Percentiles rank a stretch among this genome's conserved stretches.
Conservation (phyloP, 768 basidiomycete genomes). For the Myochromella boudieri region DNA sequence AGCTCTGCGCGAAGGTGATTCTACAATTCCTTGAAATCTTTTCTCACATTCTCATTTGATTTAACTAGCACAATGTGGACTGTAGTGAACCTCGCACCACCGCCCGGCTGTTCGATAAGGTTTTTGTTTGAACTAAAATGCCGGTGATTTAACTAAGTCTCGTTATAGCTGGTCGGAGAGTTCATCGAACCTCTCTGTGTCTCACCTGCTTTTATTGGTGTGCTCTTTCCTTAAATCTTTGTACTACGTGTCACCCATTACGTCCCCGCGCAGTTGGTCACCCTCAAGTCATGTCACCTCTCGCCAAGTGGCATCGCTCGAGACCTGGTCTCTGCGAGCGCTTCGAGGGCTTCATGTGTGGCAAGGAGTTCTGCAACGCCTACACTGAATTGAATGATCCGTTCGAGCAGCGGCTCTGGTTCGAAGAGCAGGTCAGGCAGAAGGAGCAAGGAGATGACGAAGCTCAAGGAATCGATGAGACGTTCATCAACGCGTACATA, state of each 20-base stretch:
- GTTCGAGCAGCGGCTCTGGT: slow-evolving; percentile 91
- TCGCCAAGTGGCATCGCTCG: slow-evolving; percentile 98
- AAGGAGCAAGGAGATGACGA: slow-evolving; percentile 98
- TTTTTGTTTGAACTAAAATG: slow-evolving; percentile 31
- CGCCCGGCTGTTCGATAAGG: slow-evolving; percentile 93
- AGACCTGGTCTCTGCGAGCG: slow-evolving; percentile 96
- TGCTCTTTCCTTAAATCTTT: slow-evolving; percentile 16
- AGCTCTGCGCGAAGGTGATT: slow-evolving; percentile 78
- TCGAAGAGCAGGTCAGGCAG: slow-evolving; percentile 92
- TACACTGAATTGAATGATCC: slow-evolving; percentile 99
- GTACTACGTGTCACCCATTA: slow-evolving; percentile 9
- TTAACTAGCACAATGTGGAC: slow-evolving; percentile 83
- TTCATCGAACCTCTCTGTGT: slow-evolving; percentile 97
- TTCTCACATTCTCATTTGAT: neutral
- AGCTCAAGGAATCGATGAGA: slow-evolving; percentile 96
- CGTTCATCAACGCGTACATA: slow-evolving; percentile 92
- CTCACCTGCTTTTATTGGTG: slow-evolving; percentile 93
- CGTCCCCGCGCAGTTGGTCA: slow-evolving; percentile 69
- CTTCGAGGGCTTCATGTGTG: slow-evolving; percentile 97
- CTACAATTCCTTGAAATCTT: neutral
- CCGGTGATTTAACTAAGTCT: neutral
- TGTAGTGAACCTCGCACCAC: slow-evolving; percentile 96
- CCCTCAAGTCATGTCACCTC: slow-evolving; percentile 99
- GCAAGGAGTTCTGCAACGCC: slow-evolving; percentile 98
- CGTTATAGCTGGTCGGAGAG: slow-evolving; percentile 85